Conservation (phyloP, 148 eudicot species). For the Silene latifolia region DNA sequence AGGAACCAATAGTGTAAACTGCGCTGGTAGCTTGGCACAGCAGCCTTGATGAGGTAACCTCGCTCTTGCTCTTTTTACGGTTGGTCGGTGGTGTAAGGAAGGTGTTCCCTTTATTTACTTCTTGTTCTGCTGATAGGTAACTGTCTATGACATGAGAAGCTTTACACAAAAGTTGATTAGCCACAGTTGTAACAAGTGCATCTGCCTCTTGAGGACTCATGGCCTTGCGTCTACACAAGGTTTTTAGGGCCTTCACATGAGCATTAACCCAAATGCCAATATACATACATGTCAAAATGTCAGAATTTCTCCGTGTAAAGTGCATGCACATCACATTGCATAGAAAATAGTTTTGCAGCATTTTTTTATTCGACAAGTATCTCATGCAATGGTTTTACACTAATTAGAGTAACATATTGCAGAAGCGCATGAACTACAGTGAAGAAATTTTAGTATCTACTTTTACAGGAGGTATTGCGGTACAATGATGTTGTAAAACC, state of each 20-base stretch:
- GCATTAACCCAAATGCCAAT: constrained; percentile 89
- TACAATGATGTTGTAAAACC: background rate
- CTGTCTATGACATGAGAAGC: constrained; percentile 53
- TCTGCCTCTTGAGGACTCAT: constrained; percentile 64
- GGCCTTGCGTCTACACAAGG: constrained; percentile 82
- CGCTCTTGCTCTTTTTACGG: constrained; percentile 38
- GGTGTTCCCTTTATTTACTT: constrained; percentile 37
- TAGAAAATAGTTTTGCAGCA: background rate
- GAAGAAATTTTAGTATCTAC: background rate
- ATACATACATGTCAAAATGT: background rate
- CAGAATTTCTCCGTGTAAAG: background rate
- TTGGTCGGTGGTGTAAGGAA: constrained; percentile 58
- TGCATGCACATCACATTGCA: background rate
- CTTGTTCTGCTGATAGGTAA: constrained; percentile 52
- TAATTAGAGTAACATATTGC: no score
- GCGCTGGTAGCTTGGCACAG: constrained; percentile 57
- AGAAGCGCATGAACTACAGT: background rate
- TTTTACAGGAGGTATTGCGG: no score
- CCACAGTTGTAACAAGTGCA: constrained; percentile 63
- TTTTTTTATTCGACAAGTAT: no score
- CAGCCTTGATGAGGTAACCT: constrained; percentile 34
- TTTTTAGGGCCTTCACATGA: constrained; percentile 89
- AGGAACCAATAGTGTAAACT: constrained; percentile 80
- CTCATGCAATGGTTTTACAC: no score
- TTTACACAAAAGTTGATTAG: constrained; percentile 50